These are phyloP conservation scores for Lindgomyces ingoldianus DNA, from an alignment of 495 filamentous ascomycete species.

Conservation along the genomic window DNA sequence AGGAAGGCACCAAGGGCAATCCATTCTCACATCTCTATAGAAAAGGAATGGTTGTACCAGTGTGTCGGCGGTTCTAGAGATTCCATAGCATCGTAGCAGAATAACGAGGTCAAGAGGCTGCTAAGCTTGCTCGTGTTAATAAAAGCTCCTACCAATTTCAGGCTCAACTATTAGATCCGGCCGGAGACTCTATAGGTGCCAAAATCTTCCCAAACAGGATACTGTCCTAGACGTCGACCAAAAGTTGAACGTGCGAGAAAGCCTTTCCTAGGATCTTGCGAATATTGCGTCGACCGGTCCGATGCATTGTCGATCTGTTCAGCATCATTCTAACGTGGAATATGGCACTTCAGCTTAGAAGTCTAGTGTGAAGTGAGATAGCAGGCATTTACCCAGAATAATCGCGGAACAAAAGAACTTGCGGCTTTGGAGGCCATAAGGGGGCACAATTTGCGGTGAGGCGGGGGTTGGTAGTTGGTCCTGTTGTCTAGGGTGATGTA, in stretches of 20 bases:
- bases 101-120: constrained; percentile 16
- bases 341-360: not conserved
- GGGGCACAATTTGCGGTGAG: too few relatives aligned
- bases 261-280: not conserved
- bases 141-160: constrained; percentile 12
- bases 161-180: too few relatives aligned
- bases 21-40: constrained; percentile 29
- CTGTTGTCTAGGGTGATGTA: too few relatives aligned
- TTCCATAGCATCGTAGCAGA: constrained; percentile 18
- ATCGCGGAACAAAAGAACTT: too few relatives aligned
- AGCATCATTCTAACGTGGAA: not conserved
- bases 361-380: not conserved
- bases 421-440: too few relatives aligned
- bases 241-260: not conserved
- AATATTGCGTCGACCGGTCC: not conserved
- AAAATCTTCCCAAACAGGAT: not conserved
- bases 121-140: not conserved
- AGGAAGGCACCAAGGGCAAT: constrained; percentile 14
- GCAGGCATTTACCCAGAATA: too few relatives aligned
- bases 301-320: not conserved
- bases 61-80: constrained; percentile 6
- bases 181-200: not conserved
- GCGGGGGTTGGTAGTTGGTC: too few relatives aligned
- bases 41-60: constrained; percentile 13
- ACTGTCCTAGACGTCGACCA: not conserved